Conservation (phyloP, 805 yeast species). For the Kazachstania bromeliacearum region DNA sequence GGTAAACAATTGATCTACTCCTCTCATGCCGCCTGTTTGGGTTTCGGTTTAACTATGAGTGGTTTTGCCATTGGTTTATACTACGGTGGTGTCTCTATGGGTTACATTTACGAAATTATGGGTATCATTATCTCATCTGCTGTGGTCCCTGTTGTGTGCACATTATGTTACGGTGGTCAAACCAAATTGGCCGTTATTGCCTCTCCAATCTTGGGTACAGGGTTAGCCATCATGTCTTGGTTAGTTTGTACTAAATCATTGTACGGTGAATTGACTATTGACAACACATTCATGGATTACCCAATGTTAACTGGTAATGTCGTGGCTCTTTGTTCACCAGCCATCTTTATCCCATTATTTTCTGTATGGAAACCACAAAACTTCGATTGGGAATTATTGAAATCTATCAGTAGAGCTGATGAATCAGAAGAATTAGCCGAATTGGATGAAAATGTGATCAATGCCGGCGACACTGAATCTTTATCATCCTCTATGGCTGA, state of each 20-base stretch:
- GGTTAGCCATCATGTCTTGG: conserved; percentile 66
- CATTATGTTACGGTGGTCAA: conserved; percentile 54
- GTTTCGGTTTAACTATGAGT: conserved; percentile 57
- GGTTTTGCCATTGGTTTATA: conserved; percentile 75
- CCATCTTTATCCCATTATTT: conserved; percentile 59
- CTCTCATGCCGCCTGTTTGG: conserved; percentile 59
- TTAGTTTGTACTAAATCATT: conserved; percentile 39
- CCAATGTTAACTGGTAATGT: conserved; percentile 88
- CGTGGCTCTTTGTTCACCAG: conserved; percentile 69
- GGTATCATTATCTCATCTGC: conserved; percentile 84
- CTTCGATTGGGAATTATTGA: conserved; percentile 62
- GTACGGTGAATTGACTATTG: conserved; percentile 37
- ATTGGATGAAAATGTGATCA: conserved; percentile 13
- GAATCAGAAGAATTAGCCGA: conserved; percentile 53
- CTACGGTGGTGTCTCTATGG: conserved; percentile 79
- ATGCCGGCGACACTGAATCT: conserved; percentile 7
- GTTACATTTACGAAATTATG: conserved; percentile 79
- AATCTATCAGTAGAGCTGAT: conserved; percentile 54
- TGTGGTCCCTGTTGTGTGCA: conserved; percentile 66
- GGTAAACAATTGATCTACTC: conserved; percentile 63
- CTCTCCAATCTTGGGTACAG: conserved; percentile 74
- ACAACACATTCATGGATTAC: conserved; percentile 66
- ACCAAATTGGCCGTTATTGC: conserved; percentile 59
- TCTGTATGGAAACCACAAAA: conserved; percentile 56
- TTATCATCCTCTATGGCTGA: background rate